phyloP scores from a whole-genome alignment of 2,329 filamentous ascomycete genomes.

The Emmonsia crescens region DNA sequence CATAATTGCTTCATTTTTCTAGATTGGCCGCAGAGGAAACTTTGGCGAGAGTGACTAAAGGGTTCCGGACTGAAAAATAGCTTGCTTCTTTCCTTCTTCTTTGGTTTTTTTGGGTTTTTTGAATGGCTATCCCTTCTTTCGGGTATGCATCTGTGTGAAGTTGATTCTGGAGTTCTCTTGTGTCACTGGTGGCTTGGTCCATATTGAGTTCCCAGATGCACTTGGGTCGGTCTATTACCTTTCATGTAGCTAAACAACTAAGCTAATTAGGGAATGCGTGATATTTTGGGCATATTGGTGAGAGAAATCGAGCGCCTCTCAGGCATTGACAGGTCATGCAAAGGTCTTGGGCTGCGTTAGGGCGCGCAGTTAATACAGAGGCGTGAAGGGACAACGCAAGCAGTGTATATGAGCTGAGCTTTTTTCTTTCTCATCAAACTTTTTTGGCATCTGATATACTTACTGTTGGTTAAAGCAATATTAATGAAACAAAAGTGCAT shows the following conservation, averaged over 20 bases:
- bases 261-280: not conserved
- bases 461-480: not conserved
- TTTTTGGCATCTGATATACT: not conserved
- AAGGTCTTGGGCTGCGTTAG: not conserved
- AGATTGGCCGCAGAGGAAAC: too few species aligned
- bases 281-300: not conserved
- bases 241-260: not conserved
- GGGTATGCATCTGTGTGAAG: not conserved
- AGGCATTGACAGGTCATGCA: constrained; percentile 1
- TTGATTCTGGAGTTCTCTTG: not conserved
- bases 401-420: not conserved
- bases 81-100: too few species aligned
- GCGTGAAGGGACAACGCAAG: not conserved
- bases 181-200: not conserved
- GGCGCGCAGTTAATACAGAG: not conserved
- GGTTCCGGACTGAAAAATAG: too few species aligned
- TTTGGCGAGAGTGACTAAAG: too few species aligned
- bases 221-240: not conserved
- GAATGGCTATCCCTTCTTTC: not conserved
- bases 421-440: not conserved
- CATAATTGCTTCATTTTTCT: not conserved
- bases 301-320: not conserved
- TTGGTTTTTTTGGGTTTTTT: not conserved
- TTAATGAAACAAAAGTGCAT: not conserved
- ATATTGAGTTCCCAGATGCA: not conserved